Evolutionary conservation across 768 basidiomycete species (phyloP), one percentile per base, ranked within the genome.

Genomic region (Russula olivacea): DNA sequence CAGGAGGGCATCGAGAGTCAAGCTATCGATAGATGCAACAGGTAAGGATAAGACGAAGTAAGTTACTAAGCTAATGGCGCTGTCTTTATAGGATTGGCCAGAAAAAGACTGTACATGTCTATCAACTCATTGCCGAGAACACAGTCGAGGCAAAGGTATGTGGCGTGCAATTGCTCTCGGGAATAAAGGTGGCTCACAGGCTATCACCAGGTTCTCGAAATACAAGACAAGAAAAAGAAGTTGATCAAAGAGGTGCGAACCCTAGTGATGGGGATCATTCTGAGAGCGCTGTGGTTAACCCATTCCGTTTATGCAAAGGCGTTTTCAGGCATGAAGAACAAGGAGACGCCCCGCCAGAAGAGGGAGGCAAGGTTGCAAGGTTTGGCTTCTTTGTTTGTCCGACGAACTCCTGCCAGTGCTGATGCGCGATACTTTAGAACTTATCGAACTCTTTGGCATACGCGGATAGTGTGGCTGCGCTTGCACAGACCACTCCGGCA

Each of bases 1-100:
- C 88, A 87, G 79, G 89, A 91, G 69, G 88, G 89, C 2, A 92
- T 92, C 40, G 90, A 92, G 73, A 86, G 85, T 67, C 89, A 93
- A 70, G 89, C 90, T 2, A 86, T 91, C 57, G 89, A 90, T 70
- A 77, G 88, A 67, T 88, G 87, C 60, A 91, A 91, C 68, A 83
- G 89, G 80, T 79, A 66, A 60, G 72, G 51, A 7, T 15, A 43
- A 5, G 6, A 19, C 41, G 23, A 43, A 2, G 41, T 10, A 4
- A 23, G 34, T 14, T 38, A 28, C 34, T 17, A 28, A 3, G 4
- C 28, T 21, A 28, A 47, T 4, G 34, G 23, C 60, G 40, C 47
- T 32, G 19, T 51, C 36, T 50, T 45, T 43, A 5, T 61, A 79
- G 82, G 55, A 91, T 93, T 65, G 93, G 93, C 15, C 93, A 95